These are phyloP conservation scores for Elsinoe necatrix DNA, from an alignment of 2,329 filamentous ascomycete genomes.

Conservation along the genomic window DNA sequence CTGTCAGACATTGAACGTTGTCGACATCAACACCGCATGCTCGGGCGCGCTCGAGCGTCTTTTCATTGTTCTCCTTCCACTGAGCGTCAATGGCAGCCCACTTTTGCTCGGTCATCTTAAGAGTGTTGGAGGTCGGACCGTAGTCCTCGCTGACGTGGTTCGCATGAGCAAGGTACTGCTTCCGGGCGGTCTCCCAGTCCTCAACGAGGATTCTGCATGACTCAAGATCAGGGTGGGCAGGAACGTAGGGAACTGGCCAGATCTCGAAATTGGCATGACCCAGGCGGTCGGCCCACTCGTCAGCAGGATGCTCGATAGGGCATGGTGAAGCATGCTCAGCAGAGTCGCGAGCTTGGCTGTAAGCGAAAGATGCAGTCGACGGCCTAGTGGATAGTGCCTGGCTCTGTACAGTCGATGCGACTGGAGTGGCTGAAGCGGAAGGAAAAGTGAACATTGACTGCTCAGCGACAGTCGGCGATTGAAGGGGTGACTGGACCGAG, in stretches of 20 bases:
- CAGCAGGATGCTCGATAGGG: conserved; percentile 56
- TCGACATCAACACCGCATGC: conserved; percentile 33
- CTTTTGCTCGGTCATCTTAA: conserved; percentile 75
- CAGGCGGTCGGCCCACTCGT: conserved; percentile 75
- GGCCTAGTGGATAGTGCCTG: conserved; percentile 70
- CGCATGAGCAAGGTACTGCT: conserved; percentile 83
- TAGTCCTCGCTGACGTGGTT: conserved; percentile 86
- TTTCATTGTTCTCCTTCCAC: conserved; percentile 65
- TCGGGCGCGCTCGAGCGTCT: conserved; percentile 43
- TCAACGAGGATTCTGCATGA: conserved; percentile 57
- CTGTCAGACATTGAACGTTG: conserved; percentile 33
- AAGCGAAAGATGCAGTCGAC: conserved; percentile 66
- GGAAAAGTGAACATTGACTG: conserved; percentile 11
- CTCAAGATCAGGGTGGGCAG: conserved; percentile 50
- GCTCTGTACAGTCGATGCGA: conserved; percentile 33
- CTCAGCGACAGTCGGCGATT: conserved; percentile 73
- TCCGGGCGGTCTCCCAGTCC: conserved; percentile 75
- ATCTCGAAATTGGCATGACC: conserved; percentile 94
- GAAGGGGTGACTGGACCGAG: conserved; percentile 67
- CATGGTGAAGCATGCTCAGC: conserved; percentile 40
- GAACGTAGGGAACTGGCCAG: conserved; percentile 67
- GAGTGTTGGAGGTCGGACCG: conserved; percentile 80
- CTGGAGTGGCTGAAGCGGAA: conserved; percentile 34
- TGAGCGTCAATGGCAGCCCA: conserved; percentile 70
- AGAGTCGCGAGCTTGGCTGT: conserved; percentile 40